Percentiles rank a stretch among this genome's conserved stretches.
Conservation (phyloP, 139 green algal species). For the Picochlorum costavermella region DNA sequence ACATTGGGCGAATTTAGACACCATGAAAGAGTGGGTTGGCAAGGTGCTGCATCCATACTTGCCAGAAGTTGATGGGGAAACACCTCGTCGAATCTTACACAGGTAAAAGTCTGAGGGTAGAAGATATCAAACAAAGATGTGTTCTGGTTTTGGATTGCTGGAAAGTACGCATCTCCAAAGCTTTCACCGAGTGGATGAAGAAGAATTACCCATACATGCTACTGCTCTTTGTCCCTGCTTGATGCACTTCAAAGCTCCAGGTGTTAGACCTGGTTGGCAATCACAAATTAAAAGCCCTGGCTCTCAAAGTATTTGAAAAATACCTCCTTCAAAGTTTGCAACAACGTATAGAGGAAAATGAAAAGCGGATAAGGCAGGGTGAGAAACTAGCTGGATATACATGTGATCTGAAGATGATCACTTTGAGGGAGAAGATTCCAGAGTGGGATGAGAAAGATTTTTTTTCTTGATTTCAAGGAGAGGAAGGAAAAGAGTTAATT, state of each 20-base stretch:
- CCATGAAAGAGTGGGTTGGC: neutral
- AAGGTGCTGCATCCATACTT: neutral
- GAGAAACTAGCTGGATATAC: too few relatives aligned
- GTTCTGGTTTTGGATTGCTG: neutral
- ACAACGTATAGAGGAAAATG: too few relatives aligned
- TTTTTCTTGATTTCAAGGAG: too few relatives aligned
- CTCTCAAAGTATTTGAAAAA: neutral
- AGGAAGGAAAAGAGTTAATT: too few relatives aligned
- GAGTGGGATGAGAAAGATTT: too few relatives aligned
- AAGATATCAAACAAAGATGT: neutral
- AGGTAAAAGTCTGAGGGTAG: too few relatives aligned
- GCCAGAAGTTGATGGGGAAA: neutral
- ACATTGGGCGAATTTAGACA: neutral
- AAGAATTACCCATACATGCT: neutral
- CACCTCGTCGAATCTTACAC: too few relatives aligned
- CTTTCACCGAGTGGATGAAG: neutral
- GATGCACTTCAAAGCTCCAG: neutral
- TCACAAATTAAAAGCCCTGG: neutral
- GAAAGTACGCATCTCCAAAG: neutral
- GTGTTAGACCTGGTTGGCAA: neutral
- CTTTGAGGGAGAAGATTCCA: too few relatives aligned
- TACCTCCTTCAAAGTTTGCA: neutral
- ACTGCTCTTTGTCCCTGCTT: neutral
- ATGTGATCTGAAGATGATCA: too few relatives aligned
- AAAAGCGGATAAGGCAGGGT: too few relatives aligned